phyloP scores from a whole-genome alignment of 2,329 filamentous ascomycete genomes.

The Penicillium sp. region DNA sequence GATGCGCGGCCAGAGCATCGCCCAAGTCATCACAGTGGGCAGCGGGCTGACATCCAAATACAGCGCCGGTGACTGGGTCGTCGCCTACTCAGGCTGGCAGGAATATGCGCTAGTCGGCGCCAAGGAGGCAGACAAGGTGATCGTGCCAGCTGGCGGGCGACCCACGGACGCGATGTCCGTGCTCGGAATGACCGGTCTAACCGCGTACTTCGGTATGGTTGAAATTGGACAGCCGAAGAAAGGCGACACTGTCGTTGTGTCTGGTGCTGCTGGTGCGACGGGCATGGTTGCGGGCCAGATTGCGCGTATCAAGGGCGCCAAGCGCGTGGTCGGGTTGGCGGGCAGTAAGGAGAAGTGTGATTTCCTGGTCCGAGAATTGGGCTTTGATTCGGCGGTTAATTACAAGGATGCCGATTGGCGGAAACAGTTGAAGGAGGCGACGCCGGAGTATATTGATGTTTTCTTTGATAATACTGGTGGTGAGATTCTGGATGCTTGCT shows the following conservation, averaged over 20 bases:
- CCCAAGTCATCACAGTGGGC: slow-evolving; percentile 59
- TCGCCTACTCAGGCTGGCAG: slow-evolving; percentile 61
- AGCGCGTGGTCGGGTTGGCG: slow-evolving; percentile 62
- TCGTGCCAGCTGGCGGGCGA: slow-evolving; percentile 48
- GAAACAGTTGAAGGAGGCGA: slow-evolving; percentile 60
- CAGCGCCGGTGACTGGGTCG: slow-evolving; percentile 49
- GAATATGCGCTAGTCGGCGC: slow-evolving; percentile 62
- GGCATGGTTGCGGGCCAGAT: slow-evolving; percentile 76
- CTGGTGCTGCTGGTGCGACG: slow-evolving; percentile 74
- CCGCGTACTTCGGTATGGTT: slow-evolving; percentile 72
- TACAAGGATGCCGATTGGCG: slow-evolving; percentile 66
- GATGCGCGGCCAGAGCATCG: slow-evolving; percentile 65
- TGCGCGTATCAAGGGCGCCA: slow-evolving; percentile 68
- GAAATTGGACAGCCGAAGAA: slow-evolving; percentile 66
- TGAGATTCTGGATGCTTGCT: slow-evolving; percentile 66
- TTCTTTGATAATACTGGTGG: slow-evolving; percentile 75
- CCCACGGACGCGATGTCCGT: slow-evolving; percentile 62
- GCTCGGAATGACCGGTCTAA: slow-evolving; percentile 67
- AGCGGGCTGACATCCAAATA: slow-evolving; percentile 38
- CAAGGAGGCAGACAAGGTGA: slow-evolving; percentile 48
- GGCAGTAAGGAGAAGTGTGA: slow-evolving; percentile 66
- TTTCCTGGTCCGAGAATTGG: slow-evolving; percentile 63
- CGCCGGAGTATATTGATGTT: slow-evolving; percentile 62
- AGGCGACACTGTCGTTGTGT: slow-evolving; percentile 74
- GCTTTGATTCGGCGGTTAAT: slow-evolving; percentile 67